Conservation (phyloP, 2,329 filamentous ascomycete genomes). For the Penicillium sp. region DNA sequence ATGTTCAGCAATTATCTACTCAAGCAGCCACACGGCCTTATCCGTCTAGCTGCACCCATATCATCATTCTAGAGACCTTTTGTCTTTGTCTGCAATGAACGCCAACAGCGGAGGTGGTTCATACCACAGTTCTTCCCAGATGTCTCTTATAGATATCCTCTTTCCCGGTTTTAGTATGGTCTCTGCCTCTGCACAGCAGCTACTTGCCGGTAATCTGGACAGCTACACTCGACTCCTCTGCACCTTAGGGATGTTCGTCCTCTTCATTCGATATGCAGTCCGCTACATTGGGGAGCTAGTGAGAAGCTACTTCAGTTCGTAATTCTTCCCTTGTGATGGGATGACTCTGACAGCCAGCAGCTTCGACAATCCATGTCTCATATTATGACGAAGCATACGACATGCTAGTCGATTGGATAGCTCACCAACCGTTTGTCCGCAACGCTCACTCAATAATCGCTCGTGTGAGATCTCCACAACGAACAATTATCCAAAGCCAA, state of each 20-base stretch:
- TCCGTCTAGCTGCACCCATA: too few relatives aligned
- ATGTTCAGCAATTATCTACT: too few relatives aligned
- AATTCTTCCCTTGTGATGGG: conserved; percentile 5
- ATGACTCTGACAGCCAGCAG: conserved; percentile 15
- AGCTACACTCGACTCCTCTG: conserved; percentile 18
- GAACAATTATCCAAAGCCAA: conserved; percentile 13
- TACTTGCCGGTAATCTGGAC: conserved; percentile 19
- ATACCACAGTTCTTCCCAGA: conserved; percentile 9
- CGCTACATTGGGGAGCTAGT: conserved; percentile 19
- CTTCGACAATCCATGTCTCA: conserved; percentile 18
- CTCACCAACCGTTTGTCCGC: conserved; percentile 15
- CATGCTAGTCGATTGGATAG: conserved; percentile 19
- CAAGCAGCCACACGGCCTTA: too few relatives aligned
- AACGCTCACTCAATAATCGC: conserved; percentile 17
- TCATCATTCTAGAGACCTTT: too few relatives aligned
- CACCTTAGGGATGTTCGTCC: conserved; percentile 14
- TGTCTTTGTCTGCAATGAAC: too few relatives aligned
- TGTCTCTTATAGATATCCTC: conserved; percentile 22
- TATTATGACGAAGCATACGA: conserved; percentile 22
- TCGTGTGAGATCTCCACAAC: conserved; percentile 13
- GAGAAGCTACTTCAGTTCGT: conserved; percentile 22
- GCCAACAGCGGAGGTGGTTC: conserved; percentile 6
- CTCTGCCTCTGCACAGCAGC: conserved; percentile 17
- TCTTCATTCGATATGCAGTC: conserved; percentile 18
- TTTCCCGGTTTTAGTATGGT: conserved; percentile 20